Base-by-base conservation (phyloP, 2,329 filamentous ascomycete species). In the Zasmidium cellare region DNA sequence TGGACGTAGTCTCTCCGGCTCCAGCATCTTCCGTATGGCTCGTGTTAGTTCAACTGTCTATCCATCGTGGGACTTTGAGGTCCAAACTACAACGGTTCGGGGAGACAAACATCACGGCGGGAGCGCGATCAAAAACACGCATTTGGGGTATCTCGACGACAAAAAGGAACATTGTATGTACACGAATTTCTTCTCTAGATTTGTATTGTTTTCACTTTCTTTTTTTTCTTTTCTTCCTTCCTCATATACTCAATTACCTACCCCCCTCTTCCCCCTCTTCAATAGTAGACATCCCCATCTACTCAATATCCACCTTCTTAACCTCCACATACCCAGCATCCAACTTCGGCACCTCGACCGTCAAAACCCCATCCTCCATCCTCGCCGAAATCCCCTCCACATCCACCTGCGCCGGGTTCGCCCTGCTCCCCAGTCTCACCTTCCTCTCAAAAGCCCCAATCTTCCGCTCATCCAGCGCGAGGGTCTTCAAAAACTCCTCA, bases 291-390 rank as follows among this genome's bases (percentile, higher is more conserved):
- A 11, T 3, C 9, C 16, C 28, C 23, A 31, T 25, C 55, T 79
- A 80, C 69, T 80, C 75, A 46, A 82, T 74, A 66, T 81, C 79
- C 18, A 82, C 77, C 71, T 80, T 81, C 68, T 76, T 78, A 22
- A 83, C 74, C 67, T 80, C 77, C 9, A 81, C 79, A 65, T 85
- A 88, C 64, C 85, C 85, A 73, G 80, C 84, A 69, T 88, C 35
- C 7, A 84, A 68, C 78, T 91, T 92, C 7, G 89, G 89, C 1
- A 96, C 84, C n/a, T 84, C 86, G n/a, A 96, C 80, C 35, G 87
- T 79, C 65, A 96, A 73, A 1, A 96, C 77, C 3, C 91, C 91
- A 70, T 94, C 88, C 72, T 91, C 88, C 75, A 96, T 81, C 76
- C 86, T 91, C 2, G 90, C 90, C 2, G 80, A 82, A 69, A 94